Evolutionary conservation across 768 basidiomycete species (phyloP).

Genomic region (Lactarius sanguifluus): DNA sequence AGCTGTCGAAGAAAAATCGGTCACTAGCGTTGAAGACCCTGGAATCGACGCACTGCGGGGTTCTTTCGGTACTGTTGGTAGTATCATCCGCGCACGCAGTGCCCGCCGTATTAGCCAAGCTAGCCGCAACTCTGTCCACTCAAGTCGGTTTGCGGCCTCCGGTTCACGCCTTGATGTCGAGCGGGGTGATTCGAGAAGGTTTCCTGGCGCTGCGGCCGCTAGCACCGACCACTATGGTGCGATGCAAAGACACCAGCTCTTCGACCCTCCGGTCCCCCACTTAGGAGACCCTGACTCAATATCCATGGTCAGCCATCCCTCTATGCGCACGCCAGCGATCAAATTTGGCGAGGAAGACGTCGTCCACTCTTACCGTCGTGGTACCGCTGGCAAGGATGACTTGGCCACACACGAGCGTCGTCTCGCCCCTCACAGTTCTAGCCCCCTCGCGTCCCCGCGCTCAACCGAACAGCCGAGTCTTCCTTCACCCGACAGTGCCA

Average conservation of each 20-base stretch:
- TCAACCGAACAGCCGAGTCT: background rate
- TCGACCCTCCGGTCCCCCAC: slow-evolving; percentile 79
- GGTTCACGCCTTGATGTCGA: slow-evolving; percentile 40
- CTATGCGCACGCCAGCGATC: slow-evolving; percentile 53
- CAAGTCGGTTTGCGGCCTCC: slow-evolving; percentile 11
- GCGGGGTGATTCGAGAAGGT: slow-evolving; percentile 44
- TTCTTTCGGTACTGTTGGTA: slow-evolving; percentile 87
- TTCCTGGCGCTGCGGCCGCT: background rate
- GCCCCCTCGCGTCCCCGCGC: slow-evolving; percentile 13
- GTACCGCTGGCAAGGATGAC: slow-evolving; percentile 37
- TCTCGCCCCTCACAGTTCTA: slow-evolving; percentile 9
- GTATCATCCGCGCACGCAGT: slow-evolving; percentile 60
- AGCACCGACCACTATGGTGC: slow-evolving; percentile 33
- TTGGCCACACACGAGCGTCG: slow-evolving; percentile 51
- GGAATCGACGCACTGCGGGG: slow-evolving; percentile 92
- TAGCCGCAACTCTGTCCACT: slow-evolving; percentile 41
- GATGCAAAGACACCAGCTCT: slow-evolving; percentile 81
- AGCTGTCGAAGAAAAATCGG: slow-evolving; percentile 61
- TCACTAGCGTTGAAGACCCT: slow-evolving; percentile 75
- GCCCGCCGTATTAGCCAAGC: slow-evolving; percentile 37
- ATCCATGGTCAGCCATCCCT: slow-evolving; percentile 37
- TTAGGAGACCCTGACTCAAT: slow-evolving; percentile 42
- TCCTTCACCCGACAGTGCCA: background rate
- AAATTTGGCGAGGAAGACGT: slow-evolving; percentile 76
- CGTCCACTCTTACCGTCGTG: slow-evolving; percentile 72